phyloP scores from a whole-genome alignment of 169 alveolate genomes.

The Miamiensis avidus region DNA sequence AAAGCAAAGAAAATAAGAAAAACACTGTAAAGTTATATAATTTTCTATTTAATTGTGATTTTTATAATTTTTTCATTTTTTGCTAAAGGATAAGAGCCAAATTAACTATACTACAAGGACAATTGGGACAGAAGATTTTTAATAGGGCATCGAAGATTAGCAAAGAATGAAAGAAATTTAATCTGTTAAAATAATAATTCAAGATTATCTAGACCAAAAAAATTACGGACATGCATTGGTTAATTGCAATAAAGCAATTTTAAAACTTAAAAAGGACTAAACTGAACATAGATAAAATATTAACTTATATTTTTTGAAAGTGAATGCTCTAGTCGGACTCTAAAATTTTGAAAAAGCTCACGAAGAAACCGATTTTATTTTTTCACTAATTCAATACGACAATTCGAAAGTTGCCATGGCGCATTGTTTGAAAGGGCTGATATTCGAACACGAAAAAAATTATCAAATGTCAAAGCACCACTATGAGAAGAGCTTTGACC shows the following conservation, averaged over 20 bases:
- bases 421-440: not conserved
- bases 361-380: not conserved
- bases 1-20: no score
- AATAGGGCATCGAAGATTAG: not conserved
- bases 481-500: not conserved
- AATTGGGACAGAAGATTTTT: not conserved
- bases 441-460: not conserved
- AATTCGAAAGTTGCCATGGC: not conserved
- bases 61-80: no score
- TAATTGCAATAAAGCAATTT: not conserved
- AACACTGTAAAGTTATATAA: no score
- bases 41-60: no score
- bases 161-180: not conserved
- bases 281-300: not conserved
- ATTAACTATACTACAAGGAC: not conserved
- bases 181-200: no score
- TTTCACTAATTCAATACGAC: not conserved
- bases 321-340: not conserved
- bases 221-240: not conserved
- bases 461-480: not conserved
- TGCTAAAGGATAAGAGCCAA: not conserved
- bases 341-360: not conserved
- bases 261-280: no score
- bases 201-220: no score
- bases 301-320: not conserved